Percentiles rank a stretch among this genome's conserved stretches.
phyloP scores from a whole-genome alignment of 768 basidiomycete genomes.

The Trametopsis cervina region DNA sequence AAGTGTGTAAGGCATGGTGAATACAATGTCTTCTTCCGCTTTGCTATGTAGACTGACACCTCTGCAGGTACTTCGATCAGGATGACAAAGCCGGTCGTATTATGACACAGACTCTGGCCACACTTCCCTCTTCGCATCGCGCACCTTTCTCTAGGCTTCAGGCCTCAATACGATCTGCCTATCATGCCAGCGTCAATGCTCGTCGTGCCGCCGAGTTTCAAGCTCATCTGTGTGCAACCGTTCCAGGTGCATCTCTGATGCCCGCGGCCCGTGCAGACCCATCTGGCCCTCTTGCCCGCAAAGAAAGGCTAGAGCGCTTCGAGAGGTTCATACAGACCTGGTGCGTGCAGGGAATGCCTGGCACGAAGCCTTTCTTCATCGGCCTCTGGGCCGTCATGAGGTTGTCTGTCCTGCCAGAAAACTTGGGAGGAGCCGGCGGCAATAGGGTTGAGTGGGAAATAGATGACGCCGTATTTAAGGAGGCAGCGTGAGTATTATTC shows the following conservation, averaged over 20 bases:
- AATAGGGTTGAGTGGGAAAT: conserved; percentile 81
- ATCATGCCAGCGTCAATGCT: conserved; percentile 73
- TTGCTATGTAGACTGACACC: not conserved
- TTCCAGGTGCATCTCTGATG: conserved; percentile 73
- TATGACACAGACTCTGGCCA: conserved; percentile 79
- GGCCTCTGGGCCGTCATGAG: conserved; percentile 75
- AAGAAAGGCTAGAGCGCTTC: conserved; percentile 73
- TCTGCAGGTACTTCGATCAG: conserved; percentile 73
- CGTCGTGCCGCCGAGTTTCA: conserved; percentile 79
- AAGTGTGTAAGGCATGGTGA: conserved; percentile 73
- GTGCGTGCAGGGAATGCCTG: conserved; percentile 85
- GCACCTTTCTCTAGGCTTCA: conserved; percentile 84
- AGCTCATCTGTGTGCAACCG: conserved; percentile 73
- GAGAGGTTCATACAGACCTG: conserved; percentile 71
- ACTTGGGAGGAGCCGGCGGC: conserved; percentile 73
- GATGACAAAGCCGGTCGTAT: conserved; percentile 69
- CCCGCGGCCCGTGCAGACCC: conserved; percentile 69
- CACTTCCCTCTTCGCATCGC: conserved; percentile 75
- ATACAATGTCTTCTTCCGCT: conserved; percentile 14
- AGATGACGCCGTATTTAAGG: conserved; percentile 91
- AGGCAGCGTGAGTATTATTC: conserved; percentile 69
- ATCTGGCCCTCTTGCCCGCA: conserved; percentile 51
- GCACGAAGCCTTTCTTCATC: conserved; percentile 82
- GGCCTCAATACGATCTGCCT: conserved; percentile 78
- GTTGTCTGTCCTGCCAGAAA: conserved; percentile 72